Percentiles rank a stretch among this genome's conserved stretches.
These are phyloP conservation scores for Talaromyces pinophilus DNA, from an alignment of 2,329 filamentous ascomycete species.

Conservation along the genomic window DNA sequence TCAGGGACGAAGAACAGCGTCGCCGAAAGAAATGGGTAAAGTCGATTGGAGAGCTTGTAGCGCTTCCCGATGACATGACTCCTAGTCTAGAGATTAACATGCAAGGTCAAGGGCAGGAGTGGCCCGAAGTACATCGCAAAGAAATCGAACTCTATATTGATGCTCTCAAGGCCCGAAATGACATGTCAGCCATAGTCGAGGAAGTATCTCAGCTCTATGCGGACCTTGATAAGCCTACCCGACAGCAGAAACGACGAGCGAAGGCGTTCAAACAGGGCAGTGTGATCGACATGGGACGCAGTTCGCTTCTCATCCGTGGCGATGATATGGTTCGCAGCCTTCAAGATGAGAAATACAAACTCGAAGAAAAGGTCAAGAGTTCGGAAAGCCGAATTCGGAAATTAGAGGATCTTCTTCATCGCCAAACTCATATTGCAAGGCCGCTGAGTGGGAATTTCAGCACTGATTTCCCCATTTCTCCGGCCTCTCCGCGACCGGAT, in stretches of 20 bases:
- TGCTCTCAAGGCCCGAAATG: slow-evolving; percentile 63
- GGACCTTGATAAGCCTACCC: slow-evolving; percentile 78
- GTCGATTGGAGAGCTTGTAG: slow-evolving; percentile 72
- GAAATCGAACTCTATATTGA: slow-evolving; percentile 76
- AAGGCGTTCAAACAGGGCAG: slow-evolving; percentile 97
- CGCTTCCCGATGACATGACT: slow-evolving; percentile 66
- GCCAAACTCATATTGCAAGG: slow-evolving; percentile 65
- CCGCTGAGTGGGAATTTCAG: slow-evolving; percentile 55
- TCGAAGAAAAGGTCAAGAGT: slow-evolving; percentile 74
- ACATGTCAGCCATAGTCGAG: slow-evolving; percentile 65
- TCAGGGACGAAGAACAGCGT: slow-evolving; percentile 90
- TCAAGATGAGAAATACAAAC: slow-evolving; percentile 77
- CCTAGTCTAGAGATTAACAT: slow-evolving; percentile 83
- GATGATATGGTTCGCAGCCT: slow-evolving; percentile 76
- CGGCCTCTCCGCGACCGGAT: slow-evolving; percentile 45
- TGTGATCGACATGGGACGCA: slow-evolving; percentile 87
- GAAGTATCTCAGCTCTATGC: slow-evolving; percentile 75
- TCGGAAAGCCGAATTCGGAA: slow-evolving; percentile 87
- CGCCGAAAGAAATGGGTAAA: slow-evolving; percentile 89
- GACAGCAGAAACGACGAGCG: slow-evolving; percentile 79
- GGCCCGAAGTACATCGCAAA: slow-evolving; percentile 74
- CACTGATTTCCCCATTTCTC: slow-evolving; percentile 43
- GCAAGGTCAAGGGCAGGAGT: slow-evolving; percentile 73
- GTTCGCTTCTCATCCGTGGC: slow-evolving; percentile 80
- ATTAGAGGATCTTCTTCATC: slow-evolving; percentile 87